phyloP scores from a whole-genome alignment of 192 early-diverging fungal genomes.

The Coemansia sp. region DNA sequence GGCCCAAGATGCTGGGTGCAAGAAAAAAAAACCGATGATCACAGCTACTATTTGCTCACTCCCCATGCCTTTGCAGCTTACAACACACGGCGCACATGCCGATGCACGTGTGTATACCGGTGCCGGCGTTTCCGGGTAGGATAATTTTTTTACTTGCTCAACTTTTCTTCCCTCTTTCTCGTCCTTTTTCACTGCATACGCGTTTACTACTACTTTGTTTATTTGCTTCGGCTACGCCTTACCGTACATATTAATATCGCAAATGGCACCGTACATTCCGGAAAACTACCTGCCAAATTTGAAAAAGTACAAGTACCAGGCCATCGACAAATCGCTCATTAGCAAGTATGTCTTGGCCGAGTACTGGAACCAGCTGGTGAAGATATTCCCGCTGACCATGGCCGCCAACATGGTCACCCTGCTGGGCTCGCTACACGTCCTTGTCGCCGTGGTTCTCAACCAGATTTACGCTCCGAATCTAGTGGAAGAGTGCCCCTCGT shows the following conservation, averaged over 20 bases:
- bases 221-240: conserved; percentile 2
- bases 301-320: conserved; percentile 82
- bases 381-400: conserved; percentile 82
- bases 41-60: neutral
- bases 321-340: conserved; percentile 77
- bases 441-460: conserved; percentile 68
- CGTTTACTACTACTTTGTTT: neutral
- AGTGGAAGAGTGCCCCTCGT: conserved; percentile 66
- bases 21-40: neutral
- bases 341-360: conserved; percentile 73
- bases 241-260: neutral
- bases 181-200: neutral
- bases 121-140: neutral
- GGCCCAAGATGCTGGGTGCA: neutral
- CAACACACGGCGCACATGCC: neutral
- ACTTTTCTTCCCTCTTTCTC: neutral
- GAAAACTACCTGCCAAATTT: conserved; percentile 65
- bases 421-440: conserved; percentile 74
- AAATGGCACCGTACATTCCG: conserved; percentile 59
- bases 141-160: neutral
- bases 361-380: conserved; percentile 85
- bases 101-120: neutral
- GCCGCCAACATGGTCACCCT: conserved; percentile 91
- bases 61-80: neutral
- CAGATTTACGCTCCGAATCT: conserved; percentile 75